These are phyloP conservation scores for Rubroboletus pulcherrimus DNA, from an alignment of 768 basidiomycete genomes.

Conservation along the genomic window DNA sequence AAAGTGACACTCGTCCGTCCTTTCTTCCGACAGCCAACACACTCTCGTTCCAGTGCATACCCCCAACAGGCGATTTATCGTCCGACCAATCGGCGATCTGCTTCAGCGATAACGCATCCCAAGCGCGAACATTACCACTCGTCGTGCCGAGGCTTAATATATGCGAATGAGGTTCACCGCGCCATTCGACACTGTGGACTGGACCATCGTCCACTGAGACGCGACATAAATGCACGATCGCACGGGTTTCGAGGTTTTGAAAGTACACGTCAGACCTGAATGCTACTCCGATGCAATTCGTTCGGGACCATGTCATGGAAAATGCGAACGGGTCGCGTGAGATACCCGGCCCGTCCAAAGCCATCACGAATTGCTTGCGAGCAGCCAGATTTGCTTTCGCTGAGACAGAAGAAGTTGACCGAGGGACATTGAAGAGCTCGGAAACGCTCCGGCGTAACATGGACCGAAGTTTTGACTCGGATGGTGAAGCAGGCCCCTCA, in stretches of 20 bases:
- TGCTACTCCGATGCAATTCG: slow-evolving; percentile 59
- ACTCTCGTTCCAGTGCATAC: slow-evolving; percentile 38
- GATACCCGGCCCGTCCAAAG: slow-evolving; percentile 64
- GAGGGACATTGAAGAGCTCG: slow-evolving; percentile 42
- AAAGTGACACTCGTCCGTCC: slow-evolving; percentile 36
- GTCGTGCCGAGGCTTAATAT: slow-evolving; percentile 52
- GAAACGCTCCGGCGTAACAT: slow-evolving; percentile 52
- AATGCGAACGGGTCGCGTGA: slow-evolving; percentile 50
- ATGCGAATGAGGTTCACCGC: slow-evolving; percentile 36
- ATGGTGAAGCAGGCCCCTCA: slow-evolving; percentile 33
- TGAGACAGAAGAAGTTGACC: slow-evolving; percentile 38
- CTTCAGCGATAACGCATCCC: slow-evolving; percentile 41
- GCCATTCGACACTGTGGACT: slow-evolving; percentile 53
- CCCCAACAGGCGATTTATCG: slow-evolving; percentile 34
- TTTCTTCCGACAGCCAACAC: slow-evolving; percentile 38
- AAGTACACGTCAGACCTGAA: slow-evolving; percentile 58
- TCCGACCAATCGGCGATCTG: slow-evolving; percentile 34
- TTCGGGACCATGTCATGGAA: slow-evolving; percentile 58
- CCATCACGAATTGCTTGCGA: slow-evolving; percentile 51
- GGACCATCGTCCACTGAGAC: slow-evolving; percentile 33
- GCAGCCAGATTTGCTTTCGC: slow-evolving; percentile 55
- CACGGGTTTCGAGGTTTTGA: slow-evolving; percentile 55
- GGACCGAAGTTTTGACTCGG: slow-evolving; percentile 40
- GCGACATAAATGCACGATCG: slow-evolving; percentile 49
- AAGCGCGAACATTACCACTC: slow-evolving; percentile 48